Conservation (phyloP, 257 asterid genomes). For the Buddleja alternifolia region DNA sequence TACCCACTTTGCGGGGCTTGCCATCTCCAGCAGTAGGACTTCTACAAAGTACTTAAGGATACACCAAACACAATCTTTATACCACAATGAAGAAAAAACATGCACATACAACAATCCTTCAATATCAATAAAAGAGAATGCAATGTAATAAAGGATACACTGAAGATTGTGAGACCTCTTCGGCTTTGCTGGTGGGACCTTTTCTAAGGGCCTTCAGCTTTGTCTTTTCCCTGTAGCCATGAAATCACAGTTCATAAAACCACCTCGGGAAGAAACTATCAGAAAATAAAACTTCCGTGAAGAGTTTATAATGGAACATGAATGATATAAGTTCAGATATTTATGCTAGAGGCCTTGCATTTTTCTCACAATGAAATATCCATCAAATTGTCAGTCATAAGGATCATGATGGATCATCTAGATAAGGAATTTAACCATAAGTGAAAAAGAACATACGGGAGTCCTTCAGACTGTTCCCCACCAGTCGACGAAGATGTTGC, state of each 20-base stretch:
- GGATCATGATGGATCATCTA: neutral
- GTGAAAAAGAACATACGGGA: conserved; percentile 37
- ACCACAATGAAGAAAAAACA: conserved; percentile 8
- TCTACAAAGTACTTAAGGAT: conserved; percentile 58
- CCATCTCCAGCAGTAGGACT: conserved; percentile 75
- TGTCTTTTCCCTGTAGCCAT: conserved; percentile 48
- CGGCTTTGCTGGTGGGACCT: conserved; percentile 45
- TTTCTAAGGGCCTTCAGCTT: conserved; percentile 45
- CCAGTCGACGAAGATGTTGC: conserved; percentile 44
- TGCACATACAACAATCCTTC: neutral
- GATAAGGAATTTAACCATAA: neutral
- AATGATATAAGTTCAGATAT: conserved; percentile 7
- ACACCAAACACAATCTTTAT: conserved; percentile 20
- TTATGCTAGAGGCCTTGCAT: neutral
- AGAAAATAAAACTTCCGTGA: neutral
- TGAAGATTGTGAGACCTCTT: conserved; percentile 46
- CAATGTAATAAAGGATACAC: conserved; percentile 48
- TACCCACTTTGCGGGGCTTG: conserved; percentile 62
- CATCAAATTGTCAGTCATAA: neutral
- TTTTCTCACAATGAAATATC: conserved; percentile 14
- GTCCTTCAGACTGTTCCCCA: conserved; percentile 45
- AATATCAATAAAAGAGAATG: conserved; percentile 4
- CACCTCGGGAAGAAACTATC: neutral
- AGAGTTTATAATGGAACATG: neutral
- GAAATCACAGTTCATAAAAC: conserved; percentile 32